Evolutionary conservation across 768 basidiomycete species (phyloP).

Genomic region (Rossbeevera mucosa): DNA sequence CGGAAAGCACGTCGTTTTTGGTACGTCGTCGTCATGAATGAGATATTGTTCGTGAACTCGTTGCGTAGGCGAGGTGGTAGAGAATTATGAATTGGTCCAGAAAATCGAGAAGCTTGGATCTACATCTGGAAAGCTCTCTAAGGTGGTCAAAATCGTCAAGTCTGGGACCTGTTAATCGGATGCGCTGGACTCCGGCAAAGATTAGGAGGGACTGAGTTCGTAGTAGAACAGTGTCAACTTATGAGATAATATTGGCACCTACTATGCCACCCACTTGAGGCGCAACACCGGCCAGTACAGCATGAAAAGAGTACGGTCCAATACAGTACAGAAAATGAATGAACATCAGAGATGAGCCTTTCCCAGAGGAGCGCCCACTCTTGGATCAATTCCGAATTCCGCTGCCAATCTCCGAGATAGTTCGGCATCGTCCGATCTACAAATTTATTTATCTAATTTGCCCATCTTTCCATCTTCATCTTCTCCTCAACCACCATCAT

Average conservation of each 20-base stretch:
- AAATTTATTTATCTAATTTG: neutral
- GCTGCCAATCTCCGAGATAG: neutral
- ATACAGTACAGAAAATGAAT: neutral
- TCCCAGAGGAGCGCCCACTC: too few relatives aligned
- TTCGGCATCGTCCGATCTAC: slow-evolving; percentile 11
- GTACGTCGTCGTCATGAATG: slow-evolving; percentile 32
- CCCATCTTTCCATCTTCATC: neutral
- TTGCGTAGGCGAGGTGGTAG: slow-evolving; percentile 9
- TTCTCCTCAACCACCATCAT: slow-evolving; percentile 5
- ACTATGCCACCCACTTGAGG: neutral
- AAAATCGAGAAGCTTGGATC: neutral
- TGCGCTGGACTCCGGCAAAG: neutral
- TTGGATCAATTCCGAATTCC: neutral
- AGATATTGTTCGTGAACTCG: neutral
- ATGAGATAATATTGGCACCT: neutral
- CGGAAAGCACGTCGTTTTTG: slow-evolving; percentile 83
- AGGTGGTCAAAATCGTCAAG: neutral
- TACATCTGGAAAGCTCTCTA: neutral
- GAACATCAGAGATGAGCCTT: neutral
- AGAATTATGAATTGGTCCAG: neutral
- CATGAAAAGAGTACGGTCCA: neutral
- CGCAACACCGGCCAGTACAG: neutral
- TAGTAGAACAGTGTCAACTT: neutral
- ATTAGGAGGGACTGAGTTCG: neutral
- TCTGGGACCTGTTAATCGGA: neutral